A percentile compares a stretch with the other conserved stretches of the same genome.
Conservation (phyloP, 2,329 filamentous ascomycete genomes). For the Claviceps lovelessii region DNA sequence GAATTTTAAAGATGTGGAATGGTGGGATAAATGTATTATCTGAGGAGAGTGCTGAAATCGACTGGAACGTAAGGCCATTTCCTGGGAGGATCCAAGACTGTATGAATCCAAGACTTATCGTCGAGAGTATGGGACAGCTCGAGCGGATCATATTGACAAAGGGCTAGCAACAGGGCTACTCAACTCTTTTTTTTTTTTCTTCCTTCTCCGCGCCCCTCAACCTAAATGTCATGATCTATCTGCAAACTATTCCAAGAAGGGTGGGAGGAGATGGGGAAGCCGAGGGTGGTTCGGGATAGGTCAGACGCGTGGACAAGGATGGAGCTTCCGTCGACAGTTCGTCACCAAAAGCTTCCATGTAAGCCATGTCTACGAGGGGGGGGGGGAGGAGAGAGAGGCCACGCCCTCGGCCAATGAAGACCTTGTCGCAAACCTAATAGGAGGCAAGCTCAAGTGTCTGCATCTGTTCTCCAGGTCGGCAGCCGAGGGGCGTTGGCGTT, state of each 20-base stretch:
- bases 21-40: conserved; percentile 28
- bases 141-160: conserved; percentile 21
- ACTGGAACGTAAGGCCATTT: conserved; percentile 24
- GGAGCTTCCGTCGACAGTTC: conserved; percentile 6
- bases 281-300: conserved; percentile 2
- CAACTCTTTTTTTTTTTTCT: conserved; percentile 9
- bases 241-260: conserved; percentile 13
- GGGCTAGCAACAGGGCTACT: conserved; percentile 13
- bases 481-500: conserved; percentile 17
- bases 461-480: conserved; percentile 6
- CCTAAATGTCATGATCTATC: conserved; percentile 21
- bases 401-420: conserved; percentile 15
- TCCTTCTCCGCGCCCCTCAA: conserved; percentile 13
- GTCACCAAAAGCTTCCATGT: conserved; percentile 10
- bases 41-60: conserved; percentile 17
- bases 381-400: too few relatives aligned
- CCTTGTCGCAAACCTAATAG: conserved; percentile 13
- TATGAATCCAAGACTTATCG: conserved; percentile 26
- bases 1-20: conserved; percentile 29
- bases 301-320: conserved; percentile 1
- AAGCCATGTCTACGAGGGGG: conserved; percentile 13
- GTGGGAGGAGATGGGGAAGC: conserved; percentile 8
- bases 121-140: conserved; percentile 17
- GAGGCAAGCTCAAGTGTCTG: conserved; percentile 20
- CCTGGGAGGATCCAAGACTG: conserved; percentile 18